Base-by-base conservation (phyloP, 208 protist species). In the Porcisia hertigi region DNA sequence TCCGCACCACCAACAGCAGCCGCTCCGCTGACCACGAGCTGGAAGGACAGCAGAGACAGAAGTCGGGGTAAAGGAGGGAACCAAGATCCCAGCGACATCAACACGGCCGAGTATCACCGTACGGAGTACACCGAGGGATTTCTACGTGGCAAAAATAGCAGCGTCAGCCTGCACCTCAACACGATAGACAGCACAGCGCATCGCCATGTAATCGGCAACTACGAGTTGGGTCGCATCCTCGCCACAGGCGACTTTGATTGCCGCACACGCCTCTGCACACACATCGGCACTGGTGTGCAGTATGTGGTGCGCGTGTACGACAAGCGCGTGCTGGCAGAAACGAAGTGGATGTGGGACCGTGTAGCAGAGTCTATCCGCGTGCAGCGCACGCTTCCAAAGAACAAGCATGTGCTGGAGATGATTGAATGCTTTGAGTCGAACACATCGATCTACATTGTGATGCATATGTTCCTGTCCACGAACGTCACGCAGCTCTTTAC, bases 191-290 rank as follows among this genome's bases (percentile, higher is more conserved):
- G 54, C 57, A 41, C 70, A 34, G 63, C 18, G 1, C 74, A 73
- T 53, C 75, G 71, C 14, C 88, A 92, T 60, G 83, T 93, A 45
- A 86, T 97, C 30, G 93, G 93, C 53, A 95, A 96, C 69, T 97
- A 97, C 82, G 91, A 96, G 52, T 83, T 97, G 0, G 91, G 91
- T 36, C 79, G 84, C 53, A 89, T 94, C 8, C 78, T 97, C 20
- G 91, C 90, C 2, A 85, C 84, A 3, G 91, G 93, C n/a, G 87
- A 94, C 70, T 96, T 97, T 84, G 93, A 97, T 74, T 94, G 84
- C 76, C 83, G 89, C 36, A 97, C 89, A 0, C 89, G 91, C 14
- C 73, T 97, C 57, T 97, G 93, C 75, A 89, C 82, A 14, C 90
- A 96, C 76, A 80, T 94, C 62, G 82, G 89, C 14, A 97, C 91